phyloP scores from a whole-genome alignment of 2,329 filamentous ascomycete genomes.

The Pseudohalonectria lignicola region DNA sequence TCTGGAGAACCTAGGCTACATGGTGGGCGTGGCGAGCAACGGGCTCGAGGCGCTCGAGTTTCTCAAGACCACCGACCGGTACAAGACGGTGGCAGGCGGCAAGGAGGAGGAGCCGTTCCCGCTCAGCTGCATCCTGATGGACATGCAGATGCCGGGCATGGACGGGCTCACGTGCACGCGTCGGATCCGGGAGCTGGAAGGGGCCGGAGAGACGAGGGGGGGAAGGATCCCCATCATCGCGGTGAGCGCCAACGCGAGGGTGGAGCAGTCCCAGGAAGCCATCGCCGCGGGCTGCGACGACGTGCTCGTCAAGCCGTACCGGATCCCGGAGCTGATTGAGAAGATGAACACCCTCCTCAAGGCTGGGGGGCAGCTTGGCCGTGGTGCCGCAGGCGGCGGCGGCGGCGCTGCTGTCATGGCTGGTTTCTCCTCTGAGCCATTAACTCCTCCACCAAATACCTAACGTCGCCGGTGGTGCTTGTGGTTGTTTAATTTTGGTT shows the following conservation, averaged over 20 bases:
- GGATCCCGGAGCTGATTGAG: conserved; percentile 47
- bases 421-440: too few relatives aligned
- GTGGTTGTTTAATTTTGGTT: too few relatives aligned
- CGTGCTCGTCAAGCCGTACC: conserved; percentile 63
- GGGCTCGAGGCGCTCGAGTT: conserved; percentile 43
- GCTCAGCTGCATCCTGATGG: conserved; percentile 59
- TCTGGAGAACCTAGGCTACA: conserved; percentile 36
- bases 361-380: too few relatives aligned
- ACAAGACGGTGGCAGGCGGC: conserved; percentile 5
- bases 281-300: conserved; percentile 45
- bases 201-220: conserved; percentile 21
- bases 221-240: conserved; percentile 52
- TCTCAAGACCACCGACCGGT: conserved; percentile 21
- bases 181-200: conserved; percentile 51
- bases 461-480: too few relatives aligned
- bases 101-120: conserved; percentile 16
- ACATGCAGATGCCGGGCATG: conserved; percentile 67
- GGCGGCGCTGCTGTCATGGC: conserved; percentile 1
- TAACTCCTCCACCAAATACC: too few relatives aligned
- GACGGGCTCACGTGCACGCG: conserved; percentile 58
- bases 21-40: conserved; percentile 43
- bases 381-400: neutral
- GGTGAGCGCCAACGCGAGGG: conserved; percentile 56
- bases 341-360: conserved; percentile 43
- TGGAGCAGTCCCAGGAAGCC: conserved; percentile 45